Base-by-base conservation (phyloP, 1,284 basidiomycete species). In the Ustilago xerochloae region DNA sequence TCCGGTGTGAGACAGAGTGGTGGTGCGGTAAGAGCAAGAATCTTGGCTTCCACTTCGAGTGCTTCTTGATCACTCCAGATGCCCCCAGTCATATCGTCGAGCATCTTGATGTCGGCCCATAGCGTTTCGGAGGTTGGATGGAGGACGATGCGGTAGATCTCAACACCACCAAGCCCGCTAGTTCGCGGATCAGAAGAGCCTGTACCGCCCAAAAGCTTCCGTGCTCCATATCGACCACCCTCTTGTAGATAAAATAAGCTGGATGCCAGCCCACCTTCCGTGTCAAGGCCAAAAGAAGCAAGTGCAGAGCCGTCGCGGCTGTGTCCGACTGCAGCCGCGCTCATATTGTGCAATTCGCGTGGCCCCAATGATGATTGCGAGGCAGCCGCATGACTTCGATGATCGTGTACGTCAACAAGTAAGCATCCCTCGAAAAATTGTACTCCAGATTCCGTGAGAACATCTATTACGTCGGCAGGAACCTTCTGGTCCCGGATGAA, bases 351-450 rank as follows among this genome's bases (percentile, higher is more conserved):
- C 56, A 74, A 36, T 26, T 74, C 66, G n/a, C 55, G 24, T 15
- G 66, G 63, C 8, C 62, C 50, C 10, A 69, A 49, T 4, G 26
- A 18, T n/a, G 68, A 67, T 13, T 29, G 43, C 1, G 43, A 22
- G 7, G 61, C 48, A 43, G 57, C 48, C 9, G 56, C 59, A 49
- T 75, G 63, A 60, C 67, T 54, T 6, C 82, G 66, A 51, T 84
- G 82, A 38, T 84, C 82, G 45, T 83, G 81, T 1, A 84, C 72
- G 45, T 84, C 82, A 12, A 83, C 76, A 12, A 84, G 64, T 10
- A 84, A 29, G 35, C 80, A 82, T 7, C 81, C 79, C 43, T 84
- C 82, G 24, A 79, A 83, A 65, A 84, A 84, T 22, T 71, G 72
- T 0, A 84, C 70, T 4, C 77, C 71, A 0, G 72, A 66, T 29